Evolutionary conservation across 805 yeast species (phyloP), one percentile per base, ranked within the genome.

Genomic region (Starmerella riodocensis): DNA sequence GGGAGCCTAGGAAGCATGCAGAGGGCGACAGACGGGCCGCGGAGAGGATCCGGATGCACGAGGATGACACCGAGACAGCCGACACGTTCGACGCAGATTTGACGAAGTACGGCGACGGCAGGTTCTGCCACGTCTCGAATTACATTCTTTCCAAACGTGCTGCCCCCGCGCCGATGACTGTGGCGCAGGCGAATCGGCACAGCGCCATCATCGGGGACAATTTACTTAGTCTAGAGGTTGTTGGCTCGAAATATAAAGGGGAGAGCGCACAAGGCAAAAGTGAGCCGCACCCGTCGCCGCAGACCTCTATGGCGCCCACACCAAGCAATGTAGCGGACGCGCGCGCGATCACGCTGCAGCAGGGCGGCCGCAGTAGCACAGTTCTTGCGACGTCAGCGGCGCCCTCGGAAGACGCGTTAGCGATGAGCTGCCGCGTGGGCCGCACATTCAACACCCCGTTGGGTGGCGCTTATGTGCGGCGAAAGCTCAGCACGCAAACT

Each of bases 181-280:
- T 17, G 11, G 40, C 40, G 9, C 40, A 37, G 21, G 39, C 39
- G 22, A 39, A 43, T 23, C 41, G 47, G 13, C 37, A 34, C n/a
- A 40, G 44, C 9, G 41, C 47, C 18, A 32, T 43, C 16, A 43
- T 43, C 12, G 47, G 47, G 9, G 39, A 41, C 30, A 32, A 37
- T 22, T 20, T 41, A 16, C 14, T 32, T 6, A 18, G 28, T 16
- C 13, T 29, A 5, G 8, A 9, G 20, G 17, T 18, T 6, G 7
- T 14, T 5, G 13, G 7, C 21, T 5, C 32, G 6, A 5, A 17
- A 19, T 9, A 5, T 4, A 19, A 29, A 5, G 32, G 13, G 4
- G 32, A 29, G 6, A 27, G 6, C 17, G 30, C 14, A 6, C 14
- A 27, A 13, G 30, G 9, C 30, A n/a, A n/a, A 7, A 23, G 25